phyloP scores from a whole-genome alignment of 2,329 filamentous ascomycete species.

The Corniculantispora saksenae region DNA sequence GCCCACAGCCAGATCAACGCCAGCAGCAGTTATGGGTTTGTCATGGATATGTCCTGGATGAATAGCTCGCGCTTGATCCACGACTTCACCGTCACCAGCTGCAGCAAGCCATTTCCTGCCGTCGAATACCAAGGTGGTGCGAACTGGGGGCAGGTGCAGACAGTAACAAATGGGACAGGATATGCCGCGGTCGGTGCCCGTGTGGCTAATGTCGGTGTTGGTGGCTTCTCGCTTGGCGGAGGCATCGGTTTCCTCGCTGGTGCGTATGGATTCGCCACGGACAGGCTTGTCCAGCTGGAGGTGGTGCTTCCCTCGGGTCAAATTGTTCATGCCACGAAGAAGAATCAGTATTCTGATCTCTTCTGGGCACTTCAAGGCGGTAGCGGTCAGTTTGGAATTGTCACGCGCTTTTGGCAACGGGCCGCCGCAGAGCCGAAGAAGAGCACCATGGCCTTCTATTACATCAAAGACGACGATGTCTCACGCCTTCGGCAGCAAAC shows the following conservation, averaged over 20 bases:
- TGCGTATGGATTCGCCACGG: conserved; percentile 45
- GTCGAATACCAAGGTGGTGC: conserved; percentile 21
- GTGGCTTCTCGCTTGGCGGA: conserved; percentile 47
- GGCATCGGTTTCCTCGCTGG: conserved; percentile 51
- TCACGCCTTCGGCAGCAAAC: neutral
- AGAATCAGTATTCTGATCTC: conserved; percentile 32
- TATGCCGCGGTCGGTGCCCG: conserved; percentile 38
- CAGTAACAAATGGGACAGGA: conserved; percentile 19
- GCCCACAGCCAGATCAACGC: conserved; percentile 13
- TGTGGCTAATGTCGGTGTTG: conserved; percentile 42
- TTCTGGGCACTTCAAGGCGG: conserved; percentile 29
- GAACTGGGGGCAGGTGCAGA: conserved; percentile 20
- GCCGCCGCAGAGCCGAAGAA: conserved; percentile 8
- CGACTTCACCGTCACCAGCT: neutral
- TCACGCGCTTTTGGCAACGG: conserved; percentile 27
- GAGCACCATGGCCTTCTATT: conserved; percentile 18
- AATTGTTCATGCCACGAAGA: conserved; percentile 42
- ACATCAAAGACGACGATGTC: conserved; percentile 12
- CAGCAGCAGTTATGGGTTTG: conserved; percentile 18
- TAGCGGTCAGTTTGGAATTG: conserved; percentile 41
- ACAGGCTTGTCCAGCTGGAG: conserved; percentile 44
- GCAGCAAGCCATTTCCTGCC: neutral
- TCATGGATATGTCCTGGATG: conserved; percentile 21
- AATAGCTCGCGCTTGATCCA: conserved; percentile 11
- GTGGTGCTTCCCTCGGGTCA: conserved; percentile 47